Base-by-base conservation (phyloP, 1,139 yeast species). In the Geotrichum citri-aurantii region DNA sequence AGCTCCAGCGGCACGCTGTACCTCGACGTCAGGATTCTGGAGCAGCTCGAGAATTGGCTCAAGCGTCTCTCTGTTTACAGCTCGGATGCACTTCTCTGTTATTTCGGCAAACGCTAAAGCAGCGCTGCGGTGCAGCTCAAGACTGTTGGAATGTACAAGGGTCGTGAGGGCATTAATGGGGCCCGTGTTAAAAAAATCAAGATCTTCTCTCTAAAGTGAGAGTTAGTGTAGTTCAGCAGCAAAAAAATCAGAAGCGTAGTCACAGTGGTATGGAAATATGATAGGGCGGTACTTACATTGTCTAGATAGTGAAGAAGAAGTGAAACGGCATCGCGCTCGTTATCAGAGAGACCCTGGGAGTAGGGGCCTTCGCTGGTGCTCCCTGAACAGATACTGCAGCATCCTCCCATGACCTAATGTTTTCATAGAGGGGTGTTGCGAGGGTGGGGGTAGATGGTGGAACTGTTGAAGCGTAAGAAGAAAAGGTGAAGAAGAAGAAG, bases 51-150 rank as follows among this genome's bases (percentile, higher is more conserved):
- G 79, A 55, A 93, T 91, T 52, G 99, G 99, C 71, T 93, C 98
- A 65, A 93, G 78, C 1, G 93, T 97, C 65, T 90, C 96, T 62
- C 95, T 79, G 66, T 87, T 86, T 29, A 93, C 98, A 55, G 95
- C 89, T 63, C 95, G 81, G 48, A 92, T 70, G 61, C 68, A 74
- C 73, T 93, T 93, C 71, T 93, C 99, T 50, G 99, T 93, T 60
- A 95, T 93, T 74, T 93, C 99, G 10, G 99, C 99, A 79, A 93
- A 93, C 14, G 99, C 99, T 66, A 93, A 80, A 6, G 99, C 99
- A 2, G 99, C 99, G 71, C 96, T 88, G 69, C 99, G 83, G 74
- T 93, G 99, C 61, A 93, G 80, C 71, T 93, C 98, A 65, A 93
- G 83, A 71, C 93, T 93, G 67, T 93, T 97, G 1, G 97, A 89